Conservation (phyloP, 371 early-diverging fungal species). For the Mucor sp. region DNA sequence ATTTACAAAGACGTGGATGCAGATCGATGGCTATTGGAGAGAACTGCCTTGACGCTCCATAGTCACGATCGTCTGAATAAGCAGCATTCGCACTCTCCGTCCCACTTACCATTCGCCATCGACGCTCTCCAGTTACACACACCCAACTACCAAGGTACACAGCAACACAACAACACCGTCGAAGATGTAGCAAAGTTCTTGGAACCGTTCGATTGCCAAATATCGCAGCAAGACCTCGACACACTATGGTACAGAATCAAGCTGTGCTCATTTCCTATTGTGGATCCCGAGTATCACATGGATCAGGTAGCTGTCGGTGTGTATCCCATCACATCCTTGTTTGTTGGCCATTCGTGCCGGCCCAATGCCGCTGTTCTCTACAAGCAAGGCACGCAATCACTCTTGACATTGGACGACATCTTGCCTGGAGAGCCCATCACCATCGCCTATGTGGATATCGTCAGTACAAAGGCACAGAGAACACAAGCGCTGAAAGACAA, state of each 20-base stretch:
- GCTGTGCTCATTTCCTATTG: conserved; percentile 18
- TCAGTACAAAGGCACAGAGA: conserved; percentile 56
- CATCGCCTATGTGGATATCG: conserved; percentile 75
- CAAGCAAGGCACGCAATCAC: conserved; percentile 42
- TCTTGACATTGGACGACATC: conserved; percentile 67
- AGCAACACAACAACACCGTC: conserved; percentile 5
- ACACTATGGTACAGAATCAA: conserved; percentile 21
- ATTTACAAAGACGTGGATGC: conserved; percentile 43
- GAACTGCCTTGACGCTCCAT: conserved; percentile 44
- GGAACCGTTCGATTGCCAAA: conserved; percentile 16
- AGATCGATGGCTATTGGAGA: conserved; percentile 48
- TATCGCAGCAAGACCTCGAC: conserved; percentile 13
- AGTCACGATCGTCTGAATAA: conserved; percentile 54
- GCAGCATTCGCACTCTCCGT: conserved; percentile 51
- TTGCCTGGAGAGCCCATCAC: conserved; percentile 69
- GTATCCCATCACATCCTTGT: conserved; percentile 73
- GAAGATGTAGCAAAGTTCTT: conserved; percentile 14
- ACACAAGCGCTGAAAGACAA: conserved; percentile 45
- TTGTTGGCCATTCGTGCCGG: conserved; percentile 78
- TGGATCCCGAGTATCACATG: conserved; percentile 55
- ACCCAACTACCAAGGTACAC: conserved; percentile 1
- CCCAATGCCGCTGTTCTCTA: conserved; percentile 76
- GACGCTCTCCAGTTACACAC: conserved; percentile 32
- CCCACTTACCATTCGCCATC: conserved; percentile 35
- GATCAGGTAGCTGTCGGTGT: conserved; percentile 72